Percentiles rank a stretch among this genome's conserved stretches.
phyloP scores from a whole-genome alignment of 495 filamentous ascomycete genomes.

The Trichocladium antarcticum region DNA sequence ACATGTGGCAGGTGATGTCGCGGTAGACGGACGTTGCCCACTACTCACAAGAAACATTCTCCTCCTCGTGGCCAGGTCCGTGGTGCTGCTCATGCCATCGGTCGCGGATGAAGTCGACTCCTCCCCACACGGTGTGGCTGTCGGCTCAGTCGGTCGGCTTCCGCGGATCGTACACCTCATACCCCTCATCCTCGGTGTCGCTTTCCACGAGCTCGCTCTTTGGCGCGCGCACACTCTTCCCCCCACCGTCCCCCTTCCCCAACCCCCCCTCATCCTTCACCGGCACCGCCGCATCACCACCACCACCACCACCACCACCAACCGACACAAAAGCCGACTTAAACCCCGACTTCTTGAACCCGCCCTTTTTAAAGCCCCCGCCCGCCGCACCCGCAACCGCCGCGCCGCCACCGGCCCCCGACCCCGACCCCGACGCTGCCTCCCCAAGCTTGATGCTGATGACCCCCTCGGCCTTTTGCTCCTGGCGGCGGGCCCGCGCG shows the following conservation, averaged over 20 bases:
- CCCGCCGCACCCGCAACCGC: slow-evolving; percentile 10
- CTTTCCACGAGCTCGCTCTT: slow-evolving; percentile 35
- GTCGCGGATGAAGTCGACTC: too few species aligned
- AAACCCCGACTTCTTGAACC: slow-evolving; percentile 41
- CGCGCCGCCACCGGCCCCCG: neutral
- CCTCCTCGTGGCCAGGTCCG: too few species aligned
- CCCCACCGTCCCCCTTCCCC: slow-evolving; percentile 12
- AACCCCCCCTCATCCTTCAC: slow-evolving; percentile 7
- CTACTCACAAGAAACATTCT: too few species aligned
- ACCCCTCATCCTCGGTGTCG: slow-evolving; percentile 49
- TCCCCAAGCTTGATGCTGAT: slow-evolving; percentile 47
- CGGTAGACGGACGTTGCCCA: neutral
- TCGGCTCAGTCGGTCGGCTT: slow-evolving; percentile 40
- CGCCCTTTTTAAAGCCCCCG: slow-evolving; percentile 47
- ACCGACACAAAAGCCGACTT: slow-evolving; percentile 43
- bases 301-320: slow-evolving; percentile 15
- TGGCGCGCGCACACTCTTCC: slow-evolving; percentile 9
- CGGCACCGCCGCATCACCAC: neutral
- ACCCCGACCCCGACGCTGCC: slow-evolving; percentile 15
- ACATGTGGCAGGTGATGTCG: too few species aligned
- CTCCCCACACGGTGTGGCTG: too few species aligned
- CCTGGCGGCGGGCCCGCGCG: slow-evolving; percentile 55
- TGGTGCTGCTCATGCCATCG: too few species aligned
- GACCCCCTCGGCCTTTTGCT: slow-evolving; percentile 56
- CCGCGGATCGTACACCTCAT: slow-evolving; percentile 45